Base-by-base conservation (phyloP, 495 filamentous ascomycete genomes). In the Penicillium cataractarum region DNA sequence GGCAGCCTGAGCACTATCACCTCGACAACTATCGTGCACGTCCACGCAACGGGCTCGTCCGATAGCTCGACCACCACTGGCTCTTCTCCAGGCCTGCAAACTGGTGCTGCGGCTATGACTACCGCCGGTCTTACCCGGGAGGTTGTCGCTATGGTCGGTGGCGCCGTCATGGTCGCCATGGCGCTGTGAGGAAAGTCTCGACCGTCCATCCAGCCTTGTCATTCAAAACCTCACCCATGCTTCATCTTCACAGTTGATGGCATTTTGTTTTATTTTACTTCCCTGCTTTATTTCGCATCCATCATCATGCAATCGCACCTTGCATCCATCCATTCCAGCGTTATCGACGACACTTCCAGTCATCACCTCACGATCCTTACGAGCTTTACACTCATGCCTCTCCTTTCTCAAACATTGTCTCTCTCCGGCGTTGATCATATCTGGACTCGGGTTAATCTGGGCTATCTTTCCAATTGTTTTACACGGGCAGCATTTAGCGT, bases 1-100 rank as follows among this genome's bases (percentile, higher is more conserved):
- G 92, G 82, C 50, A 74, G 70, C n/a, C 53, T 77, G 31, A 77
- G 71, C 66, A 82, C 81, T 55, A 71, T 82, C 59, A 85, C 82
- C n/a, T 71, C 76, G 42, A 63, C 80, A 13, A 80, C 81, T 3
- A 74, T 84, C 17, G 73, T 84, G 35, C 72, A 74, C 39, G 72
- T 70, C 21, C 66, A 66, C 26, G 63, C 65, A 24, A 72, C 76
- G 7, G 68, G 71, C 15, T 54, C 35, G 0, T 63, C 74, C 4
- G 69, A 67, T 5, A 65, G 66, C 33, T 67, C 35, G 6, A 39
- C 69, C 4, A 71, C 69, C 50, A 69, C 69, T 17, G 60, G 62
- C 1, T 61, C 65, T 8, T 53, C 66, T 1, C 78, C 82, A 1
- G 70, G 78, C 26, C 67, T 85, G 61, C 82, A 84, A 65, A 82